Conservation (phyloP, 176 grass and related monocot species). For the Carex cristatella region DNA sequence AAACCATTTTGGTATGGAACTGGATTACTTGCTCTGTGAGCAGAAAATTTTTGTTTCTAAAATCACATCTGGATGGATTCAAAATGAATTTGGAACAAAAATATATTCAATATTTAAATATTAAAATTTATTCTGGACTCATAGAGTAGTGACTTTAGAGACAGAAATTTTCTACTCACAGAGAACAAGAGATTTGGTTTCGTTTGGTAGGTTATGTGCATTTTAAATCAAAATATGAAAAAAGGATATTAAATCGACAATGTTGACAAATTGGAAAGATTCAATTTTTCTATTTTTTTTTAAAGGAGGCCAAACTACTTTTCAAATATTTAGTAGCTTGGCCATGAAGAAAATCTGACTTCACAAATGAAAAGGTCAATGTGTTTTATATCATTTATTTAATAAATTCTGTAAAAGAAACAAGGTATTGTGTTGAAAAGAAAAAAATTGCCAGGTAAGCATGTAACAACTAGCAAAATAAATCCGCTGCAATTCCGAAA, state of each 20-base stretch:
- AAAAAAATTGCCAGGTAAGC: background rate
- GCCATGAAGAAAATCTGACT: conserved; percentile 8
- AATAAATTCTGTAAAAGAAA: background rate
- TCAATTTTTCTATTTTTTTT: background rate
- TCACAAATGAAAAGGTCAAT: background rate
- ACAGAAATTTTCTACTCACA: too few species aligned
- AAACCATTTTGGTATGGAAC: background rate
- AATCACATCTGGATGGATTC: too few species aligned
- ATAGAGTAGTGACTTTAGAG: too few species aligned
- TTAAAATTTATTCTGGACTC: too few species aligned
- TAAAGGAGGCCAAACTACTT: background rate
- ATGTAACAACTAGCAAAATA: background rate
- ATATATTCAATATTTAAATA: too few species aligned
- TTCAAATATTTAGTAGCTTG: conserved; percentile 19
- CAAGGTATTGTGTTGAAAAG: background rate
- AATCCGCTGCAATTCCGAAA: too few species aligned
- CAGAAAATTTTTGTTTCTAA: too few species aligned
- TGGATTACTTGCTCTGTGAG: too few species aligned
- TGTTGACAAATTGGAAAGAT: background rate
- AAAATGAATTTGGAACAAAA: too few species aligned
- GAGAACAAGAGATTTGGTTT: too few species aligned
- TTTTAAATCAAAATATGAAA: background rate
- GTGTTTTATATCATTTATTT: background rate
- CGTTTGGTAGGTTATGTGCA: background rate
- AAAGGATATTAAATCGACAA: background rate